Conservation (phyloP, 768 basidiomycete genomes). For the Termitomyces sp. region DNA sequence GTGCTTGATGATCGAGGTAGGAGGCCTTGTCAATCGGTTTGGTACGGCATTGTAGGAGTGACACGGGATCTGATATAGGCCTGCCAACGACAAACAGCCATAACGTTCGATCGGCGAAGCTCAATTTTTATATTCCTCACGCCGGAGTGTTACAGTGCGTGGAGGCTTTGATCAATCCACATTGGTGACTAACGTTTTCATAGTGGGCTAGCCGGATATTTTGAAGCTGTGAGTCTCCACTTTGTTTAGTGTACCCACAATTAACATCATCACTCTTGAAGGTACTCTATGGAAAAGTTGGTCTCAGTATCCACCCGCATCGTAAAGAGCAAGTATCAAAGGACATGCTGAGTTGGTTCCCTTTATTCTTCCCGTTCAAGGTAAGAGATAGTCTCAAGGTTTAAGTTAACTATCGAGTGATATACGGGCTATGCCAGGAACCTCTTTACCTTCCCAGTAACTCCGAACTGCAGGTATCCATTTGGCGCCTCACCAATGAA, state of each 20-base stretch:
- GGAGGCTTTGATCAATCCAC: not conserved
- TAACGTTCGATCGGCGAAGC: constrained; percentile 82
- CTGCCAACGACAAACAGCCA: constrained; percentile 94
- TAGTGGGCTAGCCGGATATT: constrained; percentile 92
- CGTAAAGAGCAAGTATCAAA: constrained; percentile 83
- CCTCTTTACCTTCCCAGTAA: constrained; percentile 91
- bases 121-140: constrained; percentile 91
- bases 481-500: constrained; percentile 91
- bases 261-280: constrained; percentile 13
- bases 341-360: constrained; percentile 99
- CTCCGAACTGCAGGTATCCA: constrained; percentile 86
- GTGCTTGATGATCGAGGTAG: constrained; percentile 70
- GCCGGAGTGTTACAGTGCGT: constrained; percentile 82
- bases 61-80: constrained; percentile 43
- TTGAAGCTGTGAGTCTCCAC: constrained; percentile 63
- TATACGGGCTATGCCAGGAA: constrained; percentile 49
- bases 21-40: not conserved
- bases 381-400: constrained; percentile 26
- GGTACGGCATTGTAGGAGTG: not conserved
- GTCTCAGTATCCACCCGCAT: constrained; percentile 91
- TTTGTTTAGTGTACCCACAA: not conserved
- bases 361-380: constrained; percentile 92
- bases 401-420: not conserved
- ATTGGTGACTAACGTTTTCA: not conserved
- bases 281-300: constrained; percentile 83